These are phyloP conservation scores for Striga asiatica DNA, from an alignment of 257 asterid genomes.

Conservation along the genomic window DNA sequence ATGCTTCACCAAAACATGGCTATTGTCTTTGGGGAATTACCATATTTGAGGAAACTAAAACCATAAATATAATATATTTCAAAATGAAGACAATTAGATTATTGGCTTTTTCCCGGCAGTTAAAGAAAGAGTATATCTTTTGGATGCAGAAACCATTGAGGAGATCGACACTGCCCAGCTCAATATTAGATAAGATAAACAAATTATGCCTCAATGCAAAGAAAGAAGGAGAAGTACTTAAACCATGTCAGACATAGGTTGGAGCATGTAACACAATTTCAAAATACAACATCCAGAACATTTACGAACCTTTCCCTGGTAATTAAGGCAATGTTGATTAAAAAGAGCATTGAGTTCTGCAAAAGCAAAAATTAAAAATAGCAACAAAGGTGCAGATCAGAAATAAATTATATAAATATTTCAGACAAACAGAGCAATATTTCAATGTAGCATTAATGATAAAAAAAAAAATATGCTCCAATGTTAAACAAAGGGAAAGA, in stretches of 20 bases:
- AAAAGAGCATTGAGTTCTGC: slow-evolving; percentile 74
- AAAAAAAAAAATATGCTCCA: background rate
- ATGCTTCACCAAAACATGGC: too few relatives aligned
- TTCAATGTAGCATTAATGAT: background rate
- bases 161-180: background rate
- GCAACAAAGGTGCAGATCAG: slow-evolving; percentile 7
- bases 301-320: slow-evolving; percentile 76
- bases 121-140: too few relatives aligned
- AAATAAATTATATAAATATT: background rate
- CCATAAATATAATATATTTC: too few relatives aligned
- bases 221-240: background rate
- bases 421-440: slow-evolving; percentile 4
- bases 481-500: background rate
- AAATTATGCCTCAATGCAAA: background rate
- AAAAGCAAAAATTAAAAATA: slow-evolving; percentile 15
- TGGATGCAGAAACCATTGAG: too few relatives aligned
- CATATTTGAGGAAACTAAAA: too few relatives aligned
- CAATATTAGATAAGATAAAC: background rate
- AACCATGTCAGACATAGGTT: background rate
- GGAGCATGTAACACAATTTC: background rate
- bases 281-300: slow-evolving; percentile 9
- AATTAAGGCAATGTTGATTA: slow-evolving; percentile 73
- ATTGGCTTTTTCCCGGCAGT: too few relatives aligned
- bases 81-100: too few relatives aligned
- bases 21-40: too few relatives aligned